A percentile compares a stretch with the other conserved stretches of the same genome.
Conservation (phyloP, 1,284 basidiomycete species). For the Hortiboletus rubellus region DNA sequence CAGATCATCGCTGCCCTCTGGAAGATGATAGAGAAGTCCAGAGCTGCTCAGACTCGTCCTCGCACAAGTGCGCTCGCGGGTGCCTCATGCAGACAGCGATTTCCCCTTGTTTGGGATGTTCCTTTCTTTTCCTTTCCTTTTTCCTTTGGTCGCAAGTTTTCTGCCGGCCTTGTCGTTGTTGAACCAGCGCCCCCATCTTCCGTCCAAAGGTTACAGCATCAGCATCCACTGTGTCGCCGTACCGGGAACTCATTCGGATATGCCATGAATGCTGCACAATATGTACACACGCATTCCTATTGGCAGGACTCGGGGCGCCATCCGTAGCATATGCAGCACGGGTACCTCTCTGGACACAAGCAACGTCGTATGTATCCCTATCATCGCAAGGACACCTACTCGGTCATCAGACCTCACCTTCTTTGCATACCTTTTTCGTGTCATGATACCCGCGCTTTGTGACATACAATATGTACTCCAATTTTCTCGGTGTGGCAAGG, state of each 20-base stretch:
- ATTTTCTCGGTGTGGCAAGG: conserved; percentile 21
- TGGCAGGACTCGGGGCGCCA: conserved; percentile 17
- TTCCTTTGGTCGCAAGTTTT: conserved; percentile 5
- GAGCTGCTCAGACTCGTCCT: conserved; percentile 26
- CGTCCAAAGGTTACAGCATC: conserved; percentile 4
- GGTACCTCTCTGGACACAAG: conserved; percentile 5
- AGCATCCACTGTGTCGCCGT: neutral
- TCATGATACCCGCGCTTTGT: conserved; percentile 21
- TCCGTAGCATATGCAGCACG: conserved; percentile 1
- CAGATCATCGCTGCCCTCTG: conserved; percentile 64
- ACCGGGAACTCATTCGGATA: neutral
- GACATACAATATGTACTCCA: conserved; percentile 3
- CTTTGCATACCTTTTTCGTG: conserved; percentile 17
- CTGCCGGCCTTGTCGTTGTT: neutral
- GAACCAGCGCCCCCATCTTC: too few species aligned
- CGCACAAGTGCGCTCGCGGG: conserved; percentile 9
- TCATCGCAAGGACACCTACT: conserved; percentile 17
- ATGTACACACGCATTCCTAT: conserved; percentile 26
- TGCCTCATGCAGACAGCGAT: conserved; percentile 5
- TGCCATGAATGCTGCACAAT: conserved; percentile 23
- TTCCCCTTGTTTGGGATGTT: neutral
- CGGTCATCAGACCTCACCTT: neutral
- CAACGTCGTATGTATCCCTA: conserved; percentile 24
- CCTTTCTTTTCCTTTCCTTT: neutral
- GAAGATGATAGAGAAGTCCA: conserved; percentile 73